Base-by-base conservation (phyloP, 371 early-diverging fungal species). In the Mortierella sp. region DNA sequence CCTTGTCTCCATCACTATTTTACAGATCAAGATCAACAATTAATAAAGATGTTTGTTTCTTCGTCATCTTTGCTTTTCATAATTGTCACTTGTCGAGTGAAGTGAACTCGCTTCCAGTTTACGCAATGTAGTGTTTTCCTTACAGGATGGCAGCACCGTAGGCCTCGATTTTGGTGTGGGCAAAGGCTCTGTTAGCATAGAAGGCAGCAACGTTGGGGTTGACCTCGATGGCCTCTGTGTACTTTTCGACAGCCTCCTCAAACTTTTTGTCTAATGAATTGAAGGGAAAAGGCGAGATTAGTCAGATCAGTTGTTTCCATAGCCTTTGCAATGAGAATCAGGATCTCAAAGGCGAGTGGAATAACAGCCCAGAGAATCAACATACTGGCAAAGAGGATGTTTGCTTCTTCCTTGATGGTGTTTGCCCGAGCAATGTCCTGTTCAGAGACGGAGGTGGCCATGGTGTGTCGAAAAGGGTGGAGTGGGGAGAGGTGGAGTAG, bases 121-220 rank as follows among this genome's bases (percentile, higher is more conserved):
- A 21, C 1, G 48, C 47, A 72, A 42, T 24, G 11, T 34, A 38
- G 14, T 11, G 16, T 34, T 16, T 24, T 19, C 68, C 91, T 73
- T 92, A 94, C 94, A 91, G 84, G 81, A 97, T 95, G 57, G 98
- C 98, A 73, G 95, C 95, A 10, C 97, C 98, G 89, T 97, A 98
- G 71, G 94, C 93, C 89, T 99, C 99, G 21, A 94, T 88, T 72
- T 94, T 93, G 28, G 97, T 92, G 88, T 98, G 94, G 58, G 97
- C 97, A 80, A 98, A 95, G 6, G 98, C 97, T 44, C 99, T 93
- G 88, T 99, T 99, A 45, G 97, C 92, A 80, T 96, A 98, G 88
- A 95, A 97, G 28, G 95, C 95, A 9, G 97, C 94, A 0, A 96
- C 95, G 26, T 91, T 91, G 24, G 97, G 95, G 86, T 98, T 95